Base-by-base conservation (phyloP, 2,329 filamentous ascomycete species). In the Epichloe baconii region DNA sequence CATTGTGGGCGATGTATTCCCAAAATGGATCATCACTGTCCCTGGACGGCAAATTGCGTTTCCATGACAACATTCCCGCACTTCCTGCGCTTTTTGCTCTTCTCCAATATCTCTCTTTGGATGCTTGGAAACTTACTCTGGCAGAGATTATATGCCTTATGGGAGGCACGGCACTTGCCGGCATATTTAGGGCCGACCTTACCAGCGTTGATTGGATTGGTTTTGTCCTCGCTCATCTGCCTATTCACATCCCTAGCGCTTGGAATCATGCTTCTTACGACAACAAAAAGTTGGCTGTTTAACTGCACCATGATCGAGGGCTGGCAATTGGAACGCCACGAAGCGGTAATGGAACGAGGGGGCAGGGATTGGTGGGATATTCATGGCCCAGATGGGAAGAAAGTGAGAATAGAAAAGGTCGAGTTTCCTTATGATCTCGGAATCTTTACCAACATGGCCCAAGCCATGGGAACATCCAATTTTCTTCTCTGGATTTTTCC, bases 1-100 rank as follows among this genome's bases (percentile, higher is more conserved):
- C 78, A 79, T 58, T 94, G 87, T 69, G 72, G 73, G 56, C 79
- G 83, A 59, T 89, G 86, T 66, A 78, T 89, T 47, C 83, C 85
- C 38, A 85, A 81, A 67, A 90, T 90, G 86, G 86, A 90, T 68
- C 85, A 89, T 68, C 86, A 94, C 69, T 93, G 87, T 62, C 86
- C 87, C 3, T 93, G 87, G 87, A 91, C 86, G 3, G 72, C 70
- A 54, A 91, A 90, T 68, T 94, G 88, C 70, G 85, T 93, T 49
- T 89, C 85, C 12, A 78, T 89, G 65, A 83, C 82, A 54, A 90
- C 85, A 1, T 86, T 89, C 60, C 87, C 88, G 7, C 83, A 91
- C 68, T 93, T 93, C 66, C 56, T 89, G 45, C 85, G 87, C 59
- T 91, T 93, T 93, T 72, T 93, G 43, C 63, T 80, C 55, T 90